Evolutionary conservation across 2,329 filamentous ascomycete species (phyloP), one percentile per base, ranked within the genome.

Genomic region (Elsinoe australis): DNA sequence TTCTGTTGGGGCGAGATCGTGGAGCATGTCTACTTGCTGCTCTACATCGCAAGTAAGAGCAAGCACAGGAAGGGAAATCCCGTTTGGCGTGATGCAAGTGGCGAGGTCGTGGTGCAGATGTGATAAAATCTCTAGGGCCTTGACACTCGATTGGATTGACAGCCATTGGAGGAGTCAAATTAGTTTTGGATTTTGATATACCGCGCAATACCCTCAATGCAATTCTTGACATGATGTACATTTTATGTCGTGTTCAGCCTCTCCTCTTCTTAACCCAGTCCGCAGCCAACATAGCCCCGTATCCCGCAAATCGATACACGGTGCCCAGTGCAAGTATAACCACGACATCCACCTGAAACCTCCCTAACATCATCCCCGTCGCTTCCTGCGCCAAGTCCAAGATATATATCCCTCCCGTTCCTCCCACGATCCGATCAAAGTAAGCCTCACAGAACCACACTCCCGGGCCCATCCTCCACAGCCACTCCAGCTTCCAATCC

Each of bases 1-100:
- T 92, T 85, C 60, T 86, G 85, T 59, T 95, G 85, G 82, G 88
- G 85, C 0, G 76, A 82, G 53, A 68, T 87, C 0, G 78, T 79
- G 0, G 74, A 79, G 47, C 82, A 94, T 57, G 72, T 86, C 26
- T 94, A 87, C 62, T 65, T 92, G 3, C 62, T 89, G 31, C 64
- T 94, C 0, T 90, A 85, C 60, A 65, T 88, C 10, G 83, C 80
- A 0, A 90, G 82, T 56, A 72, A 77, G 49, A 73, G 82, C 24
- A 72, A 72, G 52, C 64, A 89, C 12, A 73, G 75, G 51, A 69
- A 68, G 5, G 75, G 75, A 6, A 75, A 75, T 0, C 69, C 78
- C 10, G 67, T 67, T 39, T 94, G 87, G 86, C 64, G 82, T 45
- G 87, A 81, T 63, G 78, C 73, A 0, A 72, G 73, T 1, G 80